phyloP scores from a whole-genome alignment of 202 grass and related monocot genomes.

The Schoenoplectus tabernaemontani region DNA sequence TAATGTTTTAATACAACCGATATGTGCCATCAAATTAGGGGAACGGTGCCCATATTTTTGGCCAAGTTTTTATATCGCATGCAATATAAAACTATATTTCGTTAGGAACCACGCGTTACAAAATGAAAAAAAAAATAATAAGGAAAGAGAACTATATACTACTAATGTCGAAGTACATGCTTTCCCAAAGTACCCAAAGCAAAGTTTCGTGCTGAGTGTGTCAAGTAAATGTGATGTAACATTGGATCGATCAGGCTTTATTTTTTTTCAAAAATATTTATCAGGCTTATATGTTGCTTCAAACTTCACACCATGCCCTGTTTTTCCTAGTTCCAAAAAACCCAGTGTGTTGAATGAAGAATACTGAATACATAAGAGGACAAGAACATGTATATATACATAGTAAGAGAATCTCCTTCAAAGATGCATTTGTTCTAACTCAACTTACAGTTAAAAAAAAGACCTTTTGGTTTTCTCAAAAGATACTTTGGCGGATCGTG shows the following conservation, averaged over 20 bases:
- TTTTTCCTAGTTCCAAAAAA: conserved; percentile 21
- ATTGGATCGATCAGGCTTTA: background rate
- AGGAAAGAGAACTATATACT: background rate
- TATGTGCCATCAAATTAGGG: background rate
- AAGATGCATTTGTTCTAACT: background rate
- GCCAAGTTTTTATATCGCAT: background rate
- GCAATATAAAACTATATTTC: conserved; percentile 3
- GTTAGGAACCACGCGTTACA: background rate
- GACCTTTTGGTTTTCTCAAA: conserved; percentile 4
- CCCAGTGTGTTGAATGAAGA: conserved; percentile 1
- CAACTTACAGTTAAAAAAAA: background rate
- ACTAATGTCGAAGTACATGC: background rate
- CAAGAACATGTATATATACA: background rate
- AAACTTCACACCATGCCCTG: background rate
- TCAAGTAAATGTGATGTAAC: background rate
- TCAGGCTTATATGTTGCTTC: background rate
- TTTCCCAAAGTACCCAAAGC: background rate
- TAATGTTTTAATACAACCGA: background rate
- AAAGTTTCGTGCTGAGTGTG: background rate
- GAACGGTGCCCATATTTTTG: background rate
- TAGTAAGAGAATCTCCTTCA: background rate
- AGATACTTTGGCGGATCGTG: conserved; percentile 14
- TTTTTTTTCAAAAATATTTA: too few species aligned
- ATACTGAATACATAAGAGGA: background rate
- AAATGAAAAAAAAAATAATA: background rate